Base-by-base conservation (phyloP, 495 filamentous ascomycete genomes). In the Terfezia claveryi region DNA sequence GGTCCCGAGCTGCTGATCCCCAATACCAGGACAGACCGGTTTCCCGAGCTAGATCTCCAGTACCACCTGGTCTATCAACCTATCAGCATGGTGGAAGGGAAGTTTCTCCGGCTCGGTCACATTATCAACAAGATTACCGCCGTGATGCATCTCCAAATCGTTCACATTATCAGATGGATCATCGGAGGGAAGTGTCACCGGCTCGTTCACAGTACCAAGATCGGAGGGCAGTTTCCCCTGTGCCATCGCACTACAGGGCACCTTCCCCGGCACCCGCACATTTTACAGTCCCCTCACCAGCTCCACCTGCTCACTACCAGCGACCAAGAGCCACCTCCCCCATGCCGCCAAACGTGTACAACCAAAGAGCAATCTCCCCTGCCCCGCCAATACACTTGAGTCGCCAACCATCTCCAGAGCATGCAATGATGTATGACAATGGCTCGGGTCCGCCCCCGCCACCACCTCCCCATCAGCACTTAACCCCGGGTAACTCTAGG, bases 371-470 rank as follows among this genome's bases (percentile, higher is more conserved):
- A 8, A 49, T 56, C 11, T 51, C 55, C 0, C 37, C 57, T 10
- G 51, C 60, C 57, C 60, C 50, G 49, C 57, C 56, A 54, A 63
- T 55, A 32, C 56, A 54, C 57, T 49, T 44, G 54, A 62, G 51
- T 41, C 59, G 10, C 56, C 60, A 38, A 60, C 62, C 41, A 20
- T 46, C 41, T 10, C 62, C 67, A 3, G 52, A 54, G 23, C 61
- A 66, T 37, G 57, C 62, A 49, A 14, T 14, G 8, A 55, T 62
- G 46, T 60, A 57, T 55, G 2, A 57, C 49, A 67, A 72, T 27
- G 71, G 69, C 1, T 69, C 71, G 17, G 75, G 75, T 23, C 74
- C 75, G 3, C 74, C 76, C 2, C 70, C 74, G 10, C 74, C 74
- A 0, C 51, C 60, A 44, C 23, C 53, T 57, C 9, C 62, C 57